These are phyloP conservation scores for Ustilago shanxiensis DNA, from an alignment of 1,284 basidiomycete species.

Conservation along the genomic window DNA sequence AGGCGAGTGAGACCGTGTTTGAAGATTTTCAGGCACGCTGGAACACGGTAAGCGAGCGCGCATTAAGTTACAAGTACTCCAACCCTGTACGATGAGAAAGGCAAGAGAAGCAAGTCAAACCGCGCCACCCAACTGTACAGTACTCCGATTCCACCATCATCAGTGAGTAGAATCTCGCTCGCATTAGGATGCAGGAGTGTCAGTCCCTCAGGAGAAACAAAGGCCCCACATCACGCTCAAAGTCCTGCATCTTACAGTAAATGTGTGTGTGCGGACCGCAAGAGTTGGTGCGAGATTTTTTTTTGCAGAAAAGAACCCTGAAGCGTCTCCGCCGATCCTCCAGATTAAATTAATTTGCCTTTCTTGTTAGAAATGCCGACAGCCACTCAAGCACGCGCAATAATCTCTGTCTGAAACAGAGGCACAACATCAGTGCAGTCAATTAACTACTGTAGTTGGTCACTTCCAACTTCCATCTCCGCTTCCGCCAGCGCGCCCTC, in stretches of 20 bases:
- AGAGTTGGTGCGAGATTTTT: not conserved
- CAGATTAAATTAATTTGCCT: not conserved
- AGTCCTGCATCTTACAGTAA: too few species aligned
- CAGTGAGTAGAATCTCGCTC: not conserved
- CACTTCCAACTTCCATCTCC: slow-evolving; percentile 4
- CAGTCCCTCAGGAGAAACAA: too few species aligned
- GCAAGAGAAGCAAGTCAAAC: not conserved
- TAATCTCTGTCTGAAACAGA: too few species aligned
- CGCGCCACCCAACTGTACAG: not conserved
- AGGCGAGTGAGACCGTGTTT: slow-evolving; percentile 4
- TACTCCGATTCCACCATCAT: not conserved
- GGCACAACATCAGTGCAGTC: too few species aligned
- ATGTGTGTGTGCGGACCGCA: not conserved
- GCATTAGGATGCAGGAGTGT: too few species aligned
- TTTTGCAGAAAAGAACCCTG: not conserved
- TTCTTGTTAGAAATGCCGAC: not conserved
- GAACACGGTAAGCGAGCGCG: not conserved
- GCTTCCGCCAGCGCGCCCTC: slow-evolving; percentile 8
- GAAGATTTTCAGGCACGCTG: slow-evolving; percentile 18
- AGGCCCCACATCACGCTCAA: too few species aligned
- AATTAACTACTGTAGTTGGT: too few species aligned
- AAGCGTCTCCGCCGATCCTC: not conserved
- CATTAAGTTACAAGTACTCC: too few species aligned
- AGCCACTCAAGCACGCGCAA: too few species aligned
- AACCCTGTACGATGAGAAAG: not conserved